A percentile compares a stretch with the other conserved stretches of the same genome.
Evolutionary conservation across 306 rosid genomes (phyloP).

Genomic region (Albizia julibrissin): DNA sequence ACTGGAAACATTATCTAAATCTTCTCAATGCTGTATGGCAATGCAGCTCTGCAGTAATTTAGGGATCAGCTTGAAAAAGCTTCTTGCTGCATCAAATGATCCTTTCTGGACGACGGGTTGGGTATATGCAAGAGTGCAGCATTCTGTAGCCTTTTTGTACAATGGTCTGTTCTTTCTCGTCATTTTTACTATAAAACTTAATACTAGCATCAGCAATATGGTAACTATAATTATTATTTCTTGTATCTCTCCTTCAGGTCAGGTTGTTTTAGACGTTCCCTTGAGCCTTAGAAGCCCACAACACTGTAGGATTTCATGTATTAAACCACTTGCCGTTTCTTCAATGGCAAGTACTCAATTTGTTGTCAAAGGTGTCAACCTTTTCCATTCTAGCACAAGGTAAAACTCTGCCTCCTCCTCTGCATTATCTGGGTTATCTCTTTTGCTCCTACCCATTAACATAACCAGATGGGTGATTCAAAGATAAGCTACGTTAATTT

Average conservation of each 20-base stretch:
- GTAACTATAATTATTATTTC: constrained; percentile 5
- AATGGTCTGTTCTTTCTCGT: constrained; percentile 59
- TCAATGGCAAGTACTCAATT: constrained; percentile 56
- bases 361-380: constrained; percentile 77
- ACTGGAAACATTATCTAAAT: not conserved
- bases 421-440: not conserved
- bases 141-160: constrained; percentile 67
- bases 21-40: constrained; percentile 20
- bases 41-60: constrained; percentile 72
- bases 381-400: constrained; percentile 63
- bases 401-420: constrained; percentile 31
- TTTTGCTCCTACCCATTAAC: not conserved
- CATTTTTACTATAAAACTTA: constrained; percentile 11
- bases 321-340: constrained; percentile 85
- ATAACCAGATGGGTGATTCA: not conserved
- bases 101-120: constrained; percentile 90
- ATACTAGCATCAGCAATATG: not conserved
- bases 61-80: constrained; percentile 66
- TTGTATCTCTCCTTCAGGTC: constrained; percentile 58
- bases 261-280: constrained; percentile 72
- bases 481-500: constrained; percentile 10
- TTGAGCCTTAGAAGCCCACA: constrained; percentile 52
- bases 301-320: constrained; percentile 59
- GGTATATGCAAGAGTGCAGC: constrained; percentile 69
- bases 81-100: constrained; percentile 59